Conservation (phyloP, 2,329 filamentous ascomycete species). For the Alternaria longipes region DNA sequence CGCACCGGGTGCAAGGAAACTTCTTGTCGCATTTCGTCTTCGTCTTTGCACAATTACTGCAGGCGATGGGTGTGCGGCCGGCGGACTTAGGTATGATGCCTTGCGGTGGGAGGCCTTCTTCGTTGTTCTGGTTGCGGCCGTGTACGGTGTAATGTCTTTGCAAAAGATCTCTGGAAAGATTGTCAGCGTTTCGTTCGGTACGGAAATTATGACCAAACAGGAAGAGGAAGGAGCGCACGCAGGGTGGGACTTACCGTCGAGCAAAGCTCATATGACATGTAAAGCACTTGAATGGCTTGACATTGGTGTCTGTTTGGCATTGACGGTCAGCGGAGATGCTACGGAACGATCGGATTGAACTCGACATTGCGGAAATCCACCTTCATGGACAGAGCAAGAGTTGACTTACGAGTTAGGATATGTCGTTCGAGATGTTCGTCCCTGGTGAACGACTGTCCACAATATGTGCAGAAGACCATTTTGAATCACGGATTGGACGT, state of each 20-base stretch:
- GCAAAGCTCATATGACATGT: conserved; percentile 65
- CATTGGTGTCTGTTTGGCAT: conserved; percentile 57
- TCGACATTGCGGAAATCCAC: not conserved
- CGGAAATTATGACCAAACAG: not conserved
- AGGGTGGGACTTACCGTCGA: conserved; percentile 53
- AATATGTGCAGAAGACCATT: conserved; percentile 65
- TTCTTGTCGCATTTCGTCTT: conserved; percentile 66
- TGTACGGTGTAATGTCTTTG: conserved; percentile 63
- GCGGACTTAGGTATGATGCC: conserved; percentile 63
- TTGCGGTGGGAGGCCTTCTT: conserved; percentile 58
- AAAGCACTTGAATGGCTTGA: conserved; percentile 65
- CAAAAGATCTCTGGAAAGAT: conserved; percentile 56
- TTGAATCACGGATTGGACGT: conserved; percentile 23
- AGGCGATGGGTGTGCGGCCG: conserved; percentile 62
- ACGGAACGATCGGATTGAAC: conserved; percentile 2
- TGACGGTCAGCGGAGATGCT: conserved; percentile 9
- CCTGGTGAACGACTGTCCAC: conserved; percentile 62
- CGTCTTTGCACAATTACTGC: conserved; percentile 63
- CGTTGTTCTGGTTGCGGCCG: conserved; percentile 60
- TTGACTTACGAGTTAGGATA: conserved; percentile 60
- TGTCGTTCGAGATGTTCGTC: conserved; percentile 63
- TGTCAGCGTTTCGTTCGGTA: conserved; percentile 22
- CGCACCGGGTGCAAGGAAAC: conserved; percentile 63
- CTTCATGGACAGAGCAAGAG: not conserved
- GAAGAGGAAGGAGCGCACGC: conserved; percentile 4